Evolutionary conservation across 108 stramenopile species (phyloP).

Genomic region (Cyclotella distinguenda): DNA sequence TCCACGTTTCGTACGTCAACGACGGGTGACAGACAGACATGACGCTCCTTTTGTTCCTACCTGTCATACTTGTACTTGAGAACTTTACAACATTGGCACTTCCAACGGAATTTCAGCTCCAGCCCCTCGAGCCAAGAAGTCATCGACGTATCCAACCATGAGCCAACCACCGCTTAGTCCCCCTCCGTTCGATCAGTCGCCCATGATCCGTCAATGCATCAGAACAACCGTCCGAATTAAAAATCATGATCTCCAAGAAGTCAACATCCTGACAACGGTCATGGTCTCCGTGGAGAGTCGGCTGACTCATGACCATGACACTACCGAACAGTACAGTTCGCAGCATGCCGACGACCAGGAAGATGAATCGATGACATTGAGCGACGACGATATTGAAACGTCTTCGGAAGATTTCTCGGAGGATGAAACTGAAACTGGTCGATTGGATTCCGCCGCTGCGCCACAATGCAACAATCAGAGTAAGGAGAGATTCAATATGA

Average conservation of each 20-base stretch:
- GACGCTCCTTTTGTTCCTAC: too few species aligned
- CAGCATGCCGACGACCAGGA: neutral
- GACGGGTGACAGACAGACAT: too few species aligned
- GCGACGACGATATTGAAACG: conserved; percentile 1
- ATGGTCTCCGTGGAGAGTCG: conserved; percentile 10
- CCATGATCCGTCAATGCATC: conserved; percentile 19
- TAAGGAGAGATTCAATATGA: conserved; percentile 9
- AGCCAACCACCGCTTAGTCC: conserved; percentile 8
- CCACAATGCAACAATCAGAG: neutral
- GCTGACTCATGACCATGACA: neutral
- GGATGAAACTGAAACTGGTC: neutral
- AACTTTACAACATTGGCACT: too few species aligned
- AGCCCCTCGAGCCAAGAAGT: too few species aligned
- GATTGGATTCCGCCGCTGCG: neutral
- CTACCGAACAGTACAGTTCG: too few species aligned
- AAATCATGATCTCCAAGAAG: conserved; percentile 19
- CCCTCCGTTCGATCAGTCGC: conserved; percentile 15
- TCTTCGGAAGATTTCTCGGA: neutral
- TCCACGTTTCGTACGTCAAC: too few species aligned
- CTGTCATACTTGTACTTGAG: too few species aligned
- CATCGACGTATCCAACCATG: too few species aligned
- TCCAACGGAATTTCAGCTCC: too few species aligned
- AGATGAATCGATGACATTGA: neutral
- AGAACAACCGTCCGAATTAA: conserved; percentile 21
- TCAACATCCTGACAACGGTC: conserved; percentile 10